Evolutionary conservation across 257 asterid species (phyloP).

Genomic region (Mitragyna speciosa): DNA sequence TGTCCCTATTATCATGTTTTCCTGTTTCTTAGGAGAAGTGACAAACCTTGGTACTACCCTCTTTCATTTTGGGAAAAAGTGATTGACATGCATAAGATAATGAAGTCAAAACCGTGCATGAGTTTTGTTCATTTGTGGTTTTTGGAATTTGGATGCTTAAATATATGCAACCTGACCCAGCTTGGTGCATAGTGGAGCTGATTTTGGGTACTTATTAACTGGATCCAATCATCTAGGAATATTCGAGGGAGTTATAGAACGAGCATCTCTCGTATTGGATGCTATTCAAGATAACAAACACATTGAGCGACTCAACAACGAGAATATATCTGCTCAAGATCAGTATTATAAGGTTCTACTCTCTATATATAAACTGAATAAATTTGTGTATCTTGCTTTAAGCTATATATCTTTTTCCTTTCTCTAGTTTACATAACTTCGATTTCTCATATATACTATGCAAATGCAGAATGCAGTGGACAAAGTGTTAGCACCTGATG

Average conservation of each 20-base stretch:
- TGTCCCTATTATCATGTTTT: conserved; percentile 11
- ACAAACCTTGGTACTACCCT: background rate
- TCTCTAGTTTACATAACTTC: background rate
- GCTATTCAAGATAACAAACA: conserved; percentile 48
- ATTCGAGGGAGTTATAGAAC: conserved; percentile 60
- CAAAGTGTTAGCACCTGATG: conserved; percentile 68
- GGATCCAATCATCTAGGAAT: conserved; percentile 51
- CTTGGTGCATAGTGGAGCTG: background rate
- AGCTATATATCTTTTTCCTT: background rate
- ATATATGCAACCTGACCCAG: background rate
- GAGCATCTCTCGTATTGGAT: conserved; percentile 66
- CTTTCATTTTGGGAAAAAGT: background rate
- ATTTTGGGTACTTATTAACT: background rate
- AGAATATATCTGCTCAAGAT: conserved; percentile 59
- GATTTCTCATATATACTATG: conserved; percentile 8
- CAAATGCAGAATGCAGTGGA: conserved; percentile 73
- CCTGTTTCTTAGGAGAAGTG: background rate
- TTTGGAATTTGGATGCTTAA: background rate
- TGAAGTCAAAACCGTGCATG: background rate
- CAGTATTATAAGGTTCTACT: conserved; percentile 65
- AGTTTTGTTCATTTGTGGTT: background rate
- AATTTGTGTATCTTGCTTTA: background rate
- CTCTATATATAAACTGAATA: background rate
- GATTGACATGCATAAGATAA: background rate
- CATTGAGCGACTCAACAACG: conserved; percentile 53